phyloP scores from a whole-genome alignment of 208 protist genomes.

The Leishmania martiniquensis region DNA sequence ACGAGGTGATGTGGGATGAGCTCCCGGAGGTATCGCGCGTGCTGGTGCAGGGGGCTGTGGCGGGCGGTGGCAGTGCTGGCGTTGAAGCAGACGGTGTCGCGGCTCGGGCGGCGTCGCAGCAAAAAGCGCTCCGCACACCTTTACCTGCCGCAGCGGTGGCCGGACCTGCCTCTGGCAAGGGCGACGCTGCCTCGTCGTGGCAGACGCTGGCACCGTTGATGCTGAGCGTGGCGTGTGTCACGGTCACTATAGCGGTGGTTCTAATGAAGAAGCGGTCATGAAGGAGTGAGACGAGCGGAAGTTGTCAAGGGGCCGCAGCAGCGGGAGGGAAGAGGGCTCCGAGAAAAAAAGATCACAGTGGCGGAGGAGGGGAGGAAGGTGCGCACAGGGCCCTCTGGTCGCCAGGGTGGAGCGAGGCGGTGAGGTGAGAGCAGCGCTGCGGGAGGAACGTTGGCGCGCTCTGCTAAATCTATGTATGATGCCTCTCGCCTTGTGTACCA shows the following conservation, averaged over 20 bases:
- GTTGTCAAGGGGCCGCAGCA: background rate
- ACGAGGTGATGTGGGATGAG: slow-evolving; percentile 76
- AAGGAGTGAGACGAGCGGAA: background rate
- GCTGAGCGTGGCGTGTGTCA: slow-evolving; percentile 34
- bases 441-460: too few relatives aligned
- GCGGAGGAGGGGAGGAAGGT: too few relatives aligned
- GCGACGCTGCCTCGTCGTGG: slow-evolving; percentile 13
- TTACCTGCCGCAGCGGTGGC: background rate
- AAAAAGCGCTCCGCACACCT: background rate
- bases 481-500: too few relatives aligned
- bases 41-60: slow-evolving; percentile 24
- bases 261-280: slow-evolving; percentile 29
- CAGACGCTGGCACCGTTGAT: slow-evolving; percentile 28
- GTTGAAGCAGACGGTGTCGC: slow-evolving; percentile 1
- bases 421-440: too few relatives aligned
- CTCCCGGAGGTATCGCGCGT: slow-evolving; percentile 65
- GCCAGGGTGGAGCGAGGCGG: too few relatives aligned
- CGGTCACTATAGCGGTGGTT: slow-evolving; percentile 25
- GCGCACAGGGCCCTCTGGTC: too few relatives aligned
- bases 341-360: background rate
- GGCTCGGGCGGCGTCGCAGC: background rate
- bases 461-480: too few relatives aligned
- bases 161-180: background rate
- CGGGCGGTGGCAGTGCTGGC: background rate
- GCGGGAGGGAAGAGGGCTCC: background rate